Evolutionary conservation across 495 filamentous ascomycete genomes (phyloP).

Genomic region (Annulohypoxylon bovei): DNA sequence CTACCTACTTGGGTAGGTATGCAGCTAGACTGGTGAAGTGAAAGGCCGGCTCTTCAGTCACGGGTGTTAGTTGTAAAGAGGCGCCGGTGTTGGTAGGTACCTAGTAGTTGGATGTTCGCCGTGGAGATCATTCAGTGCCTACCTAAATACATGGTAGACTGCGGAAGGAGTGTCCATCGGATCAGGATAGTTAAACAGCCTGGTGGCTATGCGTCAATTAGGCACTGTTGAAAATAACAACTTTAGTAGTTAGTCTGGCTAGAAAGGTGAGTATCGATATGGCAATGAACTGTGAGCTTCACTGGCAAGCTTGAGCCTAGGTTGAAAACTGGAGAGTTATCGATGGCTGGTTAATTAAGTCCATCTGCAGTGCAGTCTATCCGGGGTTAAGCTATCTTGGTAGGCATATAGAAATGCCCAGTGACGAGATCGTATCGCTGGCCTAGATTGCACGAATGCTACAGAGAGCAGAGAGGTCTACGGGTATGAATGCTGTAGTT

Average conservation of each 20-base stretch:
- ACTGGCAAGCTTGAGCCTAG: background rate
- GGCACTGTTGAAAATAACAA: background rate
- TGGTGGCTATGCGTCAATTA: background rate
- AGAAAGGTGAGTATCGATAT: background rate
- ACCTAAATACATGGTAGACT: too few relatives aligned
- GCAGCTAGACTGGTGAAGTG: too few relatives aligned
- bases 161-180: too few relatives aligned
- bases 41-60: background rate
- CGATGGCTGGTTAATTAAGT: background rate
- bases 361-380: background rate
- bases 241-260: background rate
- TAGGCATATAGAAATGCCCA: background rate
- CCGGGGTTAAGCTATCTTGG: background rate
- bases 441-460: too few relatives aligned
- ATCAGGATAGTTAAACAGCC: too few relatives aligned
- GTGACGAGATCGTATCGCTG: background rate
- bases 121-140: background rate
- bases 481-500: conserved; percentile 7
- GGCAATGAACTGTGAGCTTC: background rate
- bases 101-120: background rate
- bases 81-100: too few relatives aligned
- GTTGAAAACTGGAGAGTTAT: background rate
- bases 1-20: too few relatives aligned
- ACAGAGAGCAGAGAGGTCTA: background rate
- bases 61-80: background rate